Conservation (phyloP, 345 rosid species). For the Pistacia atlantica region DNA sequence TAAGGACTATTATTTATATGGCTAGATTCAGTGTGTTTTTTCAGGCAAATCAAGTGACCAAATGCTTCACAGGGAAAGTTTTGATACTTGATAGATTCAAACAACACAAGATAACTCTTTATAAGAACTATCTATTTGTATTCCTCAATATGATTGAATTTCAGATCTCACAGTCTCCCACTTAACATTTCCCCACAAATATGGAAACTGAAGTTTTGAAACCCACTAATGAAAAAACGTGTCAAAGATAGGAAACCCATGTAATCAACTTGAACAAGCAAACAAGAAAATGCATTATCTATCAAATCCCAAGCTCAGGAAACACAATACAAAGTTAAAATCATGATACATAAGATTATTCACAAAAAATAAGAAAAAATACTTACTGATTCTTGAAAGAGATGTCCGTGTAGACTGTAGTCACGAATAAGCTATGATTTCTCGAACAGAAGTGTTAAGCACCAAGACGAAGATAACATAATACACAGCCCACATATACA, state of each 20-base stretch:
- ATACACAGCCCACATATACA: not conserved
- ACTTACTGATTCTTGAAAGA: slow-evolving; percentile 27
- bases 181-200: not conserved
- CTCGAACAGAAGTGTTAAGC: slow-evolving; percentile 14
- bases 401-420: not conserved
- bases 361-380: not conserved
- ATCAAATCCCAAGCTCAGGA: slow-evolving; percentile 16
- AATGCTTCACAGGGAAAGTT: not conserved
- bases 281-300: not conserved
- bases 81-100: not conserved
- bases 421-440: not conserved
- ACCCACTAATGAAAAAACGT: not conserved
- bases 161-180: slow-evolving; percentile 9
- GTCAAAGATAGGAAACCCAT: not conserved
- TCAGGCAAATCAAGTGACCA: not conserved
- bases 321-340: not conserved
- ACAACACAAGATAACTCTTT: not conserved
- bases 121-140: not conserved
- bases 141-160: not conserved
- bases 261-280: not conserved
- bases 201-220: not conserved
- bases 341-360: not conserved
- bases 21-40: not conserved
- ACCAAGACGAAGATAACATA: slow-evolving; percentile 17
- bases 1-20: not conserved